Evolutionary conservation across 345 rosid species (phyloP).

Genomic region (Rubroshorea leprosula): DNA sequence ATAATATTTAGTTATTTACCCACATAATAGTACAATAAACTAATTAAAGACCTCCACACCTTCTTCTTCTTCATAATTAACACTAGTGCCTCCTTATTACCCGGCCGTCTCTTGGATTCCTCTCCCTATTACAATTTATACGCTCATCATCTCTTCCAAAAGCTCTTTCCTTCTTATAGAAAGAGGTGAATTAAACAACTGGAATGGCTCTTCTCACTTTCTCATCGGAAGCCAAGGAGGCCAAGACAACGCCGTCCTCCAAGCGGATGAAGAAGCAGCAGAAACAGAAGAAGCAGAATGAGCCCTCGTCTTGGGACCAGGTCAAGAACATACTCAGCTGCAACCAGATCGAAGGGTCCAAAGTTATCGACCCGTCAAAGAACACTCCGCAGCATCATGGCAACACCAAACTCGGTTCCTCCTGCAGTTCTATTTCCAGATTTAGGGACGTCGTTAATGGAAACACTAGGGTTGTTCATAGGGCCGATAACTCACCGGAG

Average conservation of each 20-base stretch:
- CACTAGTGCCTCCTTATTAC: no score
- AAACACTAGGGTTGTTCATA: constrained; percentile 86
- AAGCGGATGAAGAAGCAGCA: constrained; percentile 30
- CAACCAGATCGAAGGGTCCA: constrained; percentile 74
- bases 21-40: no score
- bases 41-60: constrained; percentile 28
- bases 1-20: no score
- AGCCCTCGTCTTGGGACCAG: constrained; percentile 93
- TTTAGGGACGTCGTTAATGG: constrained; percentile 83
- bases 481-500: constrained; percentile 91
- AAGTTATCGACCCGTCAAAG: constrained; percentile 74
- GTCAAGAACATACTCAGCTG: constrained; percentile 86
- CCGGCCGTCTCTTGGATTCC: constrained; percentile 18
- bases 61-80: no score
- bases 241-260: constrained; percentile 20
- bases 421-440: constrained; percentile 86
- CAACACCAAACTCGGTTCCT: constrained; percentile 49
- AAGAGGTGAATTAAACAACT: constrained; percentile 12
- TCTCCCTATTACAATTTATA: constrained; percentile 39
- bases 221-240: constrained; percentile 33
- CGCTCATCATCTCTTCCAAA: no score
- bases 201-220: constrained; percentile 65
- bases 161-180: constrained; percentile 5
- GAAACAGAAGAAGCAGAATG: constrained; percentile 36
- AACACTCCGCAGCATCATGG: constrained; percentile 21